phyloP scores from a whole-genome alignment of 352 stramenopile species.

The Phytophthora sansomeana region DNA sequence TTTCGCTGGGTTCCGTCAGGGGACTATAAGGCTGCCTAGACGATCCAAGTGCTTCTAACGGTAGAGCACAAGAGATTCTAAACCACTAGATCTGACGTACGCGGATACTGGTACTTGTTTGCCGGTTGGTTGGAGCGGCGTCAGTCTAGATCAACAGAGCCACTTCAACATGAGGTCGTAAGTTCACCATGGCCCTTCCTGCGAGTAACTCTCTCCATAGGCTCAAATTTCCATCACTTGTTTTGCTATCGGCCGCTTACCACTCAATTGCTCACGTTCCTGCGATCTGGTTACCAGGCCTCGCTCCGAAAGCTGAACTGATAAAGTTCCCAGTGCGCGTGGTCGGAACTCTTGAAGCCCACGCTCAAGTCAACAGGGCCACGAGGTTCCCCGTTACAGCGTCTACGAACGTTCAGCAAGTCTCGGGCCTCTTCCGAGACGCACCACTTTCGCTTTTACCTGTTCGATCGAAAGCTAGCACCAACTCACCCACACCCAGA shows the following conservation, averaged over 20 bases:
- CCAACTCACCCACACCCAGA: not conserved
- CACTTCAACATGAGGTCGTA: conserved; percentile 4
- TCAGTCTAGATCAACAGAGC: not conserved
- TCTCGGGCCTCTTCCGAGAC: conserved; percentile 4
- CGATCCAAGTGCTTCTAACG: not conserved
- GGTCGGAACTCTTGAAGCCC: conserved; percentile 26
- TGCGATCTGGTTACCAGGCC: conserved; percentile 3
- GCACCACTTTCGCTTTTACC: conserved; percentile 19
- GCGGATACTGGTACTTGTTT: not conserved
- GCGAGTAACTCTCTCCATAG: conserved; percentile 12
- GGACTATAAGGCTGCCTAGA: not conserved
- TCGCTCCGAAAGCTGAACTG: conserved; percentile 6
- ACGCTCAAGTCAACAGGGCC: conserved; percentile 1
- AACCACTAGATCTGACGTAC: not conserved
- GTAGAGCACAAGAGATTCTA: not conserved
- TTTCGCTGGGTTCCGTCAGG: no score
- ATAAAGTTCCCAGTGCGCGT: conserved; percentile 8
- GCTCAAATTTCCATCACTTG: conserved; percentile 10
- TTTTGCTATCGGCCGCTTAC: not conserved
- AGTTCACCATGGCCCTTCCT: conserved; percentile 4
- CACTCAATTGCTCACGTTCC: not conserved
- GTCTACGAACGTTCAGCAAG: conserved; percentile 10
- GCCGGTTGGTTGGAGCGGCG: not conserved
- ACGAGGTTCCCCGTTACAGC: conserved; percentile 14
- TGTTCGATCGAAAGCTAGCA: conserved; percentile 2